Base-by-base conservation (phyloP, 768 basidiomycete genomes). In the Rhodotorula toruloides region DNA sequence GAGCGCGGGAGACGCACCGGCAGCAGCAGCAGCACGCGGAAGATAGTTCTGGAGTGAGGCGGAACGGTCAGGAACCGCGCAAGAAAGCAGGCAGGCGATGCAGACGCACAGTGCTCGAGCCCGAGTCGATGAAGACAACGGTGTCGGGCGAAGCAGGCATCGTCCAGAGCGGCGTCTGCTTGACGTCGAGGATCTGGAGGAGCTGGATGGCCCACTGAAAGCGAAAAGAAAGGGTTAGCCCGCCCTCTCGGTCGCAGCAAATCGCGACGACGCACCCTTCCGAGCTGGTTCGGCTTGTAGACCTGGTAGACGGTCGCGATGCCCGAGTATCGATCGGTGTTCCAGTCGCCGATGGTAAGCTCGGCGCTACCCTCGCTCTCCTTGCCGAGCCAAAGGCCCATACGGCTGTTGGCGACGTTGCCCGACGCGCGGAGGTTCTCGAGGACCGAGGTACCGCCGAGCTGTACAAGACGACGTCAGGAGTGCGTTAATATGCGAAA, bases 361-460 rank as follows among this genome's bases (percentile, higher is more conserved):
- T 65, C 40, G 9, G 55, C 29, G 12, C 39, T 32, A 2, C 52
- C n/a, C 14, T 16, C 29, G 3, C 31, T 13, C 13, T 40, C 58
- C 4, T 54, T 47, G 21, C 47, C 19, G 53, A 60, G 40, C 52
- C 32, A 65, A 36, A 65, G 63, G 27, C 57, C 57, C 44, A 65
- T 40, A 3, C 19, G 3, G 36, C 22, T 10, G 34, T 44, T n/a
- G 46, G 46, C 14, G 25, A 52, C 27, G 40, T 40, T 25, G 13
- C 42, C 31, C 10, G 37, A 36, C 2, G 42, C 14, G 37, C 36
- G 4, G 34, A 58, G 47, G 48, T 58, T 58, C 5, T 25, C 27
- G 42, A 58, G 13, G 27, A 58, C n/a, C 34, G 36, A 37, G 8
- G 10, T 6, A 19, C 5, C 21, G 16, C 27, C 6, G 43, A 64